phyloP scores from a whole-genome alignment of 768 basidiomycete species.

The Kwoniella sp. region DNA sequence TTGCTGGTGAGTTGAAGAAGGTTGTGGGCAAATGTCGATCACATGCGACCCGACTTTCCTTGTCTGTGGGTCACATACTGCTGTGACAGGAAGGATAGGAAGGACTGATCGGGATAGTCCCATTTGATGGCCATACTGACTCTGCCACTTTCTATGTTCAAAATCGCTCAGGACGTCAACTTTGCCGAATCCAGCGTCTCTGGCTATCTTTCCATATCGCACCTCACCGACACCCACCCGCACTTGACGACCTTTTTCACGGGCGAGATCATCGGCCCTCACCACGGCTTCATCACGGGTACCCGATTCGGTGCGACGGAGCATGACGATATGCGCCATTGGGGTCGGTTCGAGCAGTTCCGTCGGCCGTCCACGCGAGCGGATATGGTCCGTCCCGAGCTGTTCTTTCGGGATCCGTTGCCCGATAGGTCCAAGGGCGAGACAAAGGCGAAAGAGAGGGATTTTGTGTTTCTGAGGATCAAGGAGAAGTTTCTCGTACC shows the following conservation, averaged over 20 bases:
- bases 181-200: conserved; percentile 80
- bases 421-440: conserved; percentile 33
- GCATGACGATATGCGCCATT: conserved; percentile 89
- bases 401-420: conserved; percentile 67
- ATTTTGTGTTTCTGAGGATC: conserved; percentile 86
- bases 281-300: conserved; percentile 90
- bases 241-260: conserved; percentile 96
- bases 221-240: conserved; percentile 90
- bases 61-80: neutral
- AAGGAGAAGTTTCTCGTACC: conserved; percentile 97
- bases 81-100: neutral
- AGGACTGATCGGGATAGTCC: conserved; percentile 3
- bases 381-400: conserved; percentile 75
- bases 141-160: too few relatives aligned
- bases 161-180: conserved; percentile 96
- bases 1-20: conserved; percentile 76
- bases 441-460: conserved; percentile 42
- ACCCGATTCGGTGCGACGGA: conserved; percentile 65
- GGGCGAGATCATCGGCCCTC: conserved; percentile 89
- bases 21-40: neutral
- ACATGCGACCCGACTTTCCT: conserved; percentile 28
- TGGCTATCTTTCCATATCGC: conserved; percentile 89
- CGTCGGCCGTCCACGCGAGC: conserved; percentile 67
- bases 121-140: too few relatives aligned
- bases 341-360: conserved; percentile 90